Base-by-base conservation (phyloP, 495 filamentous ascomycete species). In the Corynascus novoguineensis region DNA sequence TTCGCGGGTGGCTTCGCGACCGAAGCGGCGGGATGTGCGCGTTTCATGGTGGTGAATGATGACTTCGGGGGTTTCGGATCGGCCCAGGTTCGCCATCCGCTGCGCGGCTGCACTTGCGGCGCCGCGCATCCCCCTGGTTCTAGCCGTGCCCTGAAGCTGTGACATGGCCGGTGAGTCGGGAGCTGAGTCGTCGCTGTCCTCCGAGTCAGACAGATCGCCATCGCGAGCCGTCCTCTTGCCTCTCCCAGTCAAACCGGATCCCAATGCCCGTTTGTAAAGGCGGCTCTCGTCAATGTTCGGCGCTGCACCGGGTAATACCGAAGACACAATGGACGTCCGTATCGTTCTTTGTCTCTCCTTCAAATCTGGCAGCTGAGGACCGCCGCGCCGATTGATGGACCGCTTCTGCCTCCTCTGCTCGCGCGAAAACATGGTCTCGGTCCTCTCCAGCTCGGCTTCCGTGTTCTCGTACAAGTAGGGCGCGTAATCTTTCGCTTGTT, bases 381-480 rank as follows among this genome's bases (percentile, higher is more conserved):
- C 93, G 57, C 93, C 93, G 52, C 93, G 84, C 46, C 93, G 83
- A 67, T 96, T 97, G 53, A 96, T 87, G 5, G 92, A 96, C 35
- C 93, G 84, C 74, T 97, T 97, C 73, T 96, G 91, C 48, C 92
- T 81, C 55, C 93, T 81, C 71, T 95, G 90, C 68, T 98, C 93
- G 62, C 93, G 81, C 27, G 91, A 91, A 54, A 96, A 87, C 40
- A 92, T 93, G 35, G 92, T 85, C 70, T 98, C 93, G 15, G 87
- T 91, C 54, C 86, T 83, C 67, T 97, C 92, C 27, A 97, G 75
- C 60, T 97, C 91, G 29, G 86, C 82, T 67, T 98, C 90, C 53
- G 85, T 96, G 55, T 97, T 78, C 67, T 97, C 93, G 68, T 95
- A 97, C 21, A 98, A 79, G 70, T 90, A 92, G 3, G 93, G 93